These are phyloP conservation scores for Teunomyces aglyptinius DNA, from an alignment of 805 yeast genomes.

Conservation along the genomic window DNA sequence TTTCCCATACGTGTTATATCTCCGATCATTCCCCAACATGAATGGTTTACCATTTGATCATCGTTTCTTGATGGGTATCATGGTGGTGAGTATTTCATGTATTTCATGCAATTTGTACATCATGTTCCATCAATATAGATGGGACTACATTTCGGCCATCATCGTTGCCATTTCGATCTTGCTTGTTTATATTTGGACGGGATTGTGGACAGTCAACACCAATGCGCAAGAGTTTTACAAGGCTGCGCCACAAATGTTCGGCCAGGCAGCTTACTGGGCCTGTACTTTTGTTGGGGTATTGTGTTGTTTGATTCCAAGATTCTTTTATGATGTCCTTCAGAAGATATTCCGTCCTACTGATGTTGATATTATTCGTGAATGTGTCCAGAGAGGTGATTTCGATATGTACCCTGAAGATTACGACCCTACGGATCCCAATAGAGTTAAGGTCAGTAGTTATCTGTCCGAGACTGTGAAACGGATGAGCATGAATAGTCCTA, in stretches of 20 bases:
- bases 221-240: constrained; percentile 59
- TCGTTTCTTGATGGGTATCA: constrained; percentile 69
- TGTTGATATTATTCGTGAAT: constrained; percentile 68
- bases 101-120: constrained; percentile 66
- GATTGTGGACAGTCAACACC: constrained; percentile 63
- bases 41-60: constrained; percentile 64
- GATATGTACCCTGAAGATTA: constrained; percentile 47
- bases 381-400: constrained; percentile 52
- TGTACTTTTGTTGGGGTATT: constrained; percentile 54
- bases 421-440: constrained; percentile 57
- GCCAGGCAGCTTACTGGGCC: constrained; percentile 66
- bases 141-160: constrained; percentile 70
- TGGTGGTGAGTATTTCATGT: constrained; percentile 59
- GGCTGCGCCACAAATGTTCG: constrained; percentile 62
- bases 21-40: constrained; percentile 35
- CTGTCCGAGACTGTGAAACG: constrained; percentile 1
- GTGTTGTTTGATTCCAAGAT: constrained; percentile 59
- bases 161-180: constrained; percentile 54
- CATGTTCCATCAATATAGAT: constrained; percentile 63
- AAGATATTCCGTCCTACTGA: constrained; percentile 61
- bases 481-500: constrained; percentile 2
- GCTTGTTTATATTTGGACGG: constrained; percentile 71
- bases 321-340: constrained; percentile 47
- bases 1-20: constrained; percentile 61
- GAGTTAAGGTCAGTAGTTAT: constrained; percentile 51